Conservation (phyloP, 2,329 filamentous ascomycete genomes). For the Cladosporium sp. region DNA sequence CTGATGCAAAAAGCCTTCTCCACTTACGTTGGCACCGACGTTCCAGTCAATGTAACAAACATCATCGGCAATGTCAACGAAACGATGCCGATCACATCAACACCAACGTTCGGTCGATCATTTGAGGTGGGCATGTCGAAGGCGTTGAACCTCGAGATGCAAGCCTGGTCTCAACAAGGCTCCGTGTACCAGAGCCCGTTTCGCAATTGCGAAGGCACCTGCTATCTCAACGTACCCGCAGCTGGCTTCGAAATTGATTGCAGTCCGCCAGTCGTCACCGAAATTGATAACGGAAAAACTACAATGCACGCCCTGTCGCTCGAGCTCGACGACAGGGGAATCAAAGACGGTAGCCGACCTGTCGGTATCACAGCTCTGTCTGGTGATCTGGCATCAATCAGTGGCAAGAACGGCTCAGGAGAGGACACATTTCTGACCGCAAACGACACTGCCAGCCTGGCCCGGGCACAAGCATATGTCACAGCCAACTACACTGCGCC, state of each 20-base stretch:
- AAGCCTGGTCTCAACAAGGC: conserved; percentile 22
- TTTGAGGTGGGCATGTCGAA: neutral
- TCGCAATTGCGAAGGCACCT: conserved; percentile 23
- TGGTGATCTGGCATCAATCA: neutral
- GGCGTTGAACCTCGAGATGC: conserved; percentile 19
- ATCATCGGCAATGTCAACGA: conserved; percentile 22
- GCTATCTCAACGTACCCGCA: conserved; percentile 22
- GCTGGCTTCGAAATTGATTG: conserved; percentile 29
- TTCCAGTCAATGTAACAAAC: conserved; percentile 2
- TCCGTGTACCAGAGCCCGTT: conserved; percentile 18
- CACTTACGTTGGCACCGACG: conserved; percentile 19
- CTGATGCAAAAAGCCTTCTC: conserved; percentile 27
- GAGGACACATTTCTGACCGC: neutral
- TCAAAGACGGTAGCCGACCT: neutral
- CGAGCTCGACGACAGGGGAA: neutral
- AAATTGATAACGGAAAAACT: conserved; percentile 22
- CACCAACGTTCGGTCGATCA: neutral
- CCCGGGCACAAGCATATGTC: conserved; percentile 1
- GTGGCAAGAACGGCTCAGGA: neutral
- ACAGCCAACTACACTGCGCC: conserved; percentile 4
- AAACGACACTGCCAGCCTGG: neutral
- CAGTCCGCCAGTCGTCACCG: conserved; percentile 1
- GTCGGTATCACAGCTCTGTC: neutral
- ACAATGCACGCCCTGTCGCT: neutral
- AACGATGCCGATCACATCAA: conserved; percentile 22